phyloP scores from a whole-genome alignment of 495 filamentous ascomycete genomes.

The Penicillium manginii region DNA sequence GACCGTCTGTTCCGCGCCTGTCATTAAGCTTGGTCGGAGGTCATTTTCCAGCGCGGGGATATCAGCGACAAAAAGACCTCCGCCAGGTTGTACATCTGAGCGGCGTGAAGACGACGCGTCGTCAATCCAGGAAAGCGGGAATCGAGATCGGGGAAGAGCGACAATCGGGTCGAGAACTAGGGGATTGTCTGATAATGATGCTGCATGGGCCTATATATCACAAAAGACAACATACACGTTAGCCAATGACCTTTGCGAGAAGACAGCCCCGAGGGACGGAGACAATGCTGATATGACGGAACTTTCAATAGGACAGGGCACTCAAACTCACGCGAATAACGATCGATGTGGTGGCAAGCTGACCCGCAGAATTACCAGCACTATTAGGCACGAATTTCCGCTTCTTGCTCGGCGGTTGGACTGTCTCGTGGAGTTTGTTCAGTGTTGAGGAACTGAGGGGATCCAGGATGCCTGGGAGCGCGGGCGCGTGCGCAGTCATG shows the following conservation, averaged over 20 bases:
- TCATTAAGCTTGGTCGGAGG: conserved; percentile 17
- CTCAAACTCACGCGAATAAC: conserved; percentile 35
- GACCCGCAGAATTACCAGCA: conserved; percentile 19
- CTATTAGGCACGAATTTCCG: conserved; percentile 34
- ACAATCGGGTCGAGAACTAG: conserved; percentile 63
- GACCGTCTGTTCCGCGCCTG: conserved; percentile 42
- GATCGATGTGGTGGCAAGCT: conserved; percentile 33
- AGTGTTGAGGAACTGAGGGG: conserved; percentile 37
- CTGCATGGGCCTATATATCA: conserved; percentile 56
- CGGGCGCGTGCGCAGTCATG: conserved; percentile 43
- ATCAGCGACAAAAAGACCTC: conserved; percentile 57
- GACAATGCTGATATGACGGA: no score
- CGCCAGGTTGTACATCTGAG: conserved; percentile 55
- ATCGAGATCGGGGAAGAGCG: conserved; percentile 60
- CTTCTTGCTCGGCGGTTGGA: conserved; percentile 35
- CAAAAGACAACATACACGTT: conserved; percentile 7
- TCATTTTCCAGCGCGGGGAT: conserved; percentile 66
- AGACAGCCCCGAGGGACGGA: no score
- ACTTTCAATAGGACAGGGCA: no score
- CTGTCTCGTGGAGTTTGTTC: conserved; percentile 35
- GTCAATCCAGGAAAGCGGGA: conserved; percentile 66
- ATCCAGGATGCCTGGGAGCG: conserved; percentile 35
- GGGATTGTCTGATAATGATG: conserved; percentile 58
- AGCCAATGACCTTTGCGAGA: not conserved
- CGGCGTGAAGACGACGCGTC: conserved; percentile 49